Evolutionary conservation across 768 basidiomycete species (phyloP).

Genomic region (Krasilnikovozyma curviuscula): DNA sequence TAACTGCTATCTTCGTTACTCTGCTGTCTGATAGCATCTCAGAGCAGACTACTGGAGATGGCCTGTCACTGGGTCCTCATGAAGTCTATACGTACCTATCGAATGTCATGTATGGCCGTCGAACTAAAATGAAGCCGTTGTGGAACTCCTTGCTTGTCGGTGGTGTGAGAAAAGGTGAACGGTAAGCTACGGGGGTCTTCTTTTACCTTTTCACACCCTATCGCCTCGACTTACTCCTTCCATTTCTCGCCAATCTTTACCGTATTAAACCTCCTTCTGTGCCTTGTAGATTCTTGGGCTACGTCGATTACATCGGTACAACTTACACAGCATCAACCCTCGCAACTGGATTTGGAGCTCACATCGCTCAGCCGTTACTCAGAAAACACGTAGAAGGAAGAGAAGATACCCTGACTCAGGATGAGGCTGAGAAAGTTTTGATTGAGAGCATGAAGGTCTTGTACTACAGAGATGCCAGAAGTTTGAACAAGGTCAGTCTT

Average conservation of each 20-base stretch:
- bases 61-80: conserved; percentile 58
- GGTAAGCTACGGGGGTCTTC: conserved; percentile 30
- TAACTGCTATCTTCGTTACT: neutral
- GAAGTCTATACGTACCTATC: conserved; percentile 86
- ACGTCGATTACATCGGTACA: conserved; percentile 87
- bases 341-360: conserved; percentile 82
- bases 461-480: conserved; percentile 88
- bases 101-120: conserved; percentile 71
- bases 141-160: conserved; percentile 93
- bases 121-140: conserved; percentile 75
- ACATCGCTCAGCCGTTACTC: conserved; percentile 81
- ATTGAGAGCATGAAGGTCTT: conserved; percentile 78
- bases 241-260: neutral
- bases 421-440: conserved; percentile 57
- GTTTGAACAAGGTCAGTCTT: conserved; percentile 66
- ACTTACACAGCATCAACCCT: conserved; percentile 84
- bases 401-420: conserved; percentile 53
- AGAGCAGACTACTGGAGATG: conserved; percentile 65
- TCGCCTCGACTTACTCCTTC: neutral
- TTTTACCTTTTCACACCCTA: neutral
- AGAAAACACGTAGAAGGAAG: conserved; percentile 74
- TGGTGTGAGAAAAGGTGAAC: conserved; percentile 65
- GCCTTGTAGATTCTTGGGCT: conserved; percentile 58
- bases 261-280: neutral
- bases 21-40: conserved; percentile 27